Percentiles rank a stretch among this genome's conserved stretches.
phyloP scores from a whole-genome alignment of 169 alveolate species.

The Eimeria maxima region DNA sequence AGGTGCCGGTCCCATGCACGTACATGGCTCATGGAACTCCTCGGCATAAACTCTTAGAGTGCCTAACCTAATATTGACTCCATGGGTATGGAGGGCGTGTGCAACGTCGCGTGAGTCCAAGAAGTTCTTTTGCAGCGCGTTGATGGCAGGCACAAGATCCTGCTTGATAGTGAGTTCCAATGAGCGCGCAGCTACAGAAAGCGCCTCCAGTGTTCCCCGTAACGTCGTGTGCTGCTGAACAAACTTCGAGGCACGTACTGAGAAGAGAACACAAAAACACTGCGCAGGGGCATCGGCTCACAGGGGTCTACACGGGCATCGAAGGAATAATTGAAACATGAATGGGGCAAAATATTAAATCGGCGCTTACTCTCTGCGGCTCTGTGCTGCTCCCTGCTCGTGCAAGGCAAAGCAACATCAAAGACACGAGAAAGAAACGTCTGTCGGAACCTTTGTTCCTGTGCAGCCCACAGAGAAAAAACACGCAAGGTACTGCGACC shows the following conservation, averaged over 20 bases:
- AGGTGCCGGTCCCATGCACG: neutral
- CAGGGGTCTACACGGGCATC: neutral
- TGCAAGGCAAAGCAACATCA: constrained; percentile 76
- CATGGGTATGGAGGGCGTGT: constrained; percentile 78
- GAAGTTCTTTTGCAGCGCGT: constrained; percentile 72
- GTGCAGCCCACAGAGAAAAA: constrained; percentile 1
- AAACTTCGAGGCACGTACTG: constrained; percentile 59
- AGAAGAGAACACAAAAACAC: neutral
- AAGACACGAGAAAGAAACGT: constrained; percentile 69
- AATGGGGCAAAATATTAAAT: neutral
- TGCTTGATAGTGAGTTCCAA: constrained; percentile 60
- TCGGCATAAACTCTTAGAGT: neutral
- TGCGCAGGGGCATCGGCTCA: neutral
- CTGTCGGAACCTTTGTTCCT: constrained; percentile 77
- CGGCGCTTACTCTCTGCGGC: constrained; percentile 53
- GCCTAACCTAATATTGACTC: constrained; percentile 76
- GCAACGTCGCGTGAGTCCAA: constrained; percentile 74
- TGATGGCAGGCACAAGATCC: constrained; percentile 71
- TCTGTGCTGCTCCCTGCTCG: constrained; percentile 71
- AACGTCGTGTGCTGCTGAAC: constrained; percentile 43
- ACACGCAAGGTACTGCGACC: neutral
- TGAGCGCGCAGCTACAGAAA: constrained; percentile 69
- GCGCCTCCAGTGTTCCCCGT: constrained; percentile 70
- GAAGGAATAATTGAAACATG: neutral
- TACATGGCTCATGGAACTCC: neutral